Conservation (phyloP, 2,329 filamentous ascomycete species). For the Sporothrix inflata region DNA sequence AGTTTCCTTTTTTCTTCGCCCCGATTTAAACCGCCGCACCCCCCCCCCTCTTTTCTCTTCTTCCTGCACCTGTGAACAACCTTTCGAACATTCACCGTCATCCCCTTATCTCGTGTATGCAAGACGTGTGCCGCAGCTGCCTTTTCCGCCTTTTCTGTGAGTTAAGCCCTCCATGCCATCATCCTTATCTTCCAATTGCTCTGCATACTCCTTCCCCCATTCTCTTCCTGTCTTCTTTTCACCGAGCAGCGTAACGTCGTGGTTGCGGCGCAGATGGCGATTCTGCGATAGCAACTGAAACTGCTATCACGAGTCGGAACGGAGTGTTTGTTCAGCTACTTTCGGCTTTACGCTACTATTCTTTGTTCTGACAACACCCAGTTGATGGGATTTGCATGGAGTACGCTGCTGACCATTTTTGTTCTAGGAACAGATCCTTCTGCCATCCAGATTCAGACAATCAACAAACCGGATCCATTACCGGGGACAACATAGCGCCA, state of each 20-base stretch:
- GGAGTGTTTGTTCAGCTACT: too few relatives aligned
- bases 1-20: neutral
- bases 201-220: neutral
- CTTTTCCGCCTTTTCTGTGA: neutral
- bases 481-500: neutral
- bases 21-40: conserved; percentile 4
- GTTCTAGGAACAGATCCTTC: neutral
- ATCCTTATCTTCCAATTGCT: conserved; percentile 1
- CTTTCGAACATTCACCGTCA: neutral
- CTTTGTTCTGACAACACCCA: too few relatives aligned
- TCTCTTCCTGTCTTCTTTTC: too few relatives aligned
- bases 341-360: too few relatives aligned
- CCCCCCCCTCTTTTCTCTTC: neutral
- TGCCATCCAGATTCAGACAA: neutral
- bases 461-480: neutral
- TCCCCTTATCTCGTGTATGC: conserved; percentile 20
- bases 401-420: neutral
- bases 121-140: neutral
- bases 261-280: too few relatives aligned
- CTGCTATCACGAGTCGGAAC: too few relatives aligned
- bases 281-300: too few relatives aligned
- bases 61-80: neutral
- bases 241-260: too few relatives aligned
- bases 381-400: neutral
- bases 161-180: neutral